Conservation (phyloP, 1,284 basidiomycete genomes). For the Microbotryum scabiosae region DNA sequence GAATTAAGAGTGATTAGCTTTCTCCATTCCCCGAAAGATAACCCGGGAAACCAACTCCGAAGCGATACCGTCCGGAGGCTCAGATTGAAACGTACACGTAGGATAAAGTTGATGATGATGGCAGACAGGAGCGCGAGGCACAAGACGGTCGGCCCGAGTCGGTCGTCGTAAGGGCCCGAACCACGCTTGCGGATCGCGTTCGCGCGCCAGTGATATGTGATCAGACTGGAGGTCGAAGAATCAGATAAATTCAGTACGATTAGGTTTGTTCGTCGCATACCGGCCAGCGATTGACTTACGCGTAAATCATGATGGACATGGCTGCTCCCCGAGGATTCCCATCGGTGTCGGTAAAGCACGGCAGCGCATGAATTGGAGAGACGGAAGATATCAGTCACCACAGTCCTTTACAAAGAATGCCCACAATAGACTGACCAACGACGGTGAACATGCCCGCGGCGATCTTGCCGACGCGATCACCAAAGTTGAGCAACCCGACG, state of each 20-base stretch:
- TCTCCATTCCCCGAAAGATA: background rate
- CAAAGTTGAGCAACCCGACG: conserved; percentile 95
- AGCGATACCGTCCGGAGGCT: background rate
- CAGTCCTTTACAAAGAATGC: background rate
- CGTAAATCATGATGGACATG: conserved; percentile 94
- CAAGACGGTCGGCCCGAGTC: conserved; percentile 80
- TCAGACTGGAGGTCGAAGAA: conserved; percentile 44
- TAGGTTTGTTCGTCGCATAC: too few species aligned
- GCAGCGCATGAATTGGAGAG: background rate
- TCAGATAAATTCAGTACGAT: too few species aligned
- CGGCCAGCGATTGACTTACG: conserved; percentile 37
- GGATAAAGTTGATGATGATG: conserved; percentile 78
- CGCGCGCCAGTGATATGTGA: conserved; percentile 94
- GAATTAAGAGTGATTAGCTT: too few species aligned
- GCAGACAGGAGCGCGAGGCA: conserved; percentile 80
- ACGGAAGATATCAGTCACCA: background rate
- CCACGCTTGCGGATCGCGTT: conserved; percentile 84
- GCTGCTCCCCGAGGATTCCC: conserved; percentile 47
- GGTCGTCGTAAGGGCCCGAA: conserved; percentile 92
- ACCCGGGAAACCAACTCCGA: background rate
- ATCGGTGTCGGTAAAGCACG: background rate
- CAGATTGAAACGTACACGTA: conserved; percentile 37
- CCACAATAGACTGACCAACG: conserved; percentile 57
- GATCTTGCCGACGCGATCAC: conserved; percentile 82
- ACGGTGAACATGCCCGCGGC: conserved; percentile 86